Percentiles rank a stretch among this genome's conserved stretches.
phyloP scores from a whole-genome alignment of 768 basidiomycete genomes.

The Amanita inopinata region DNA sequence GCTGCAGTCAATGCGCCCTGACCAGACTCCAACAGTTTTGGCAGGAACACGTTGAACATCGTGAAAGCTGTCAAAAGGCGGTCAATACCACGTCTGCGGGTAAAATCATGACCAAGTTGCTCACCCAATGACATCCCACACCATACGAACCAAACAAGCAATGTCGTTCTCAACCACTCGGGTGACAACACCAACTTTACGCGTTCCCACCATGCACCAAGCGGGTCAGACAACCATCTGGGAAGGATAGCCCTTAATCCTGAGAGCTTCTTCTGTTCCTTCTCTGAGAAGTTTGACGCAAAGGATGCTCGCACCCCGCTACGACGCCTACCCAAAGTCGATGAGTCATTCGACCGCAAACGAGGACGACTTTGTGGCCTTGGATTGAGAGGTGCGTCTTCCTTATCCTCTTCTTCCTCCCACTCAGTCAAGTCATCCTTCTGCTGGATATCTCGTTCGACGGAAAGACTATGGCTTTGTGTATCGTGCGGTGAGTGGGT shows the following conservation, averaged over 20 bases:
- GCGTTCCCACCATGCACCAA: slow-evolving; percentile 62
- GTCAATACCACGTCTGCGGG: neutral
- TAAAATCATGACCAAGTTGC: slow-evolving; percentile 19
- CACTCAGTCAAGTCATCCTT: neutral
- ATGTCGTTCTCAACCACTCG: slow-evolving; percentile 67
- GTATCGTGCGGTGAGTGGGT: neutral
- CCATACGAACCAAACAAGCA: slow-evolving; percentile 78
- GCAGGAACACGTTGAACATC: slow-evolving; percentile 90
- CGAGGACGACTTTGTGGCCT: neutral
- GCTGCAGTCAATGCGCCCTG: slow-evolving; percentile 16
- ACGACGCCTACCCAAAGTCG: neutral
- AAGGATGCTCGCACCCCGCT: neutral
- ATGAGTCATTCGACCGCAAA: neutral
- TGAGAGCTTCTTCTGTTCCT: neutral
- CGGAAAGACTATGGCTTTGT: neutral
- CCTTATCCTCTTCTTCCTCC: slow-evolving; percentile 1
- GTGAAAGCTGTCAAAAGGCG: slow-evolving; percentile 53
- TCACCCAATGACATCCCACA: slow-evolving; percentile 65
- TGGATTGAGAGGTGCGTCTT: slow-evolving; percentile 6
- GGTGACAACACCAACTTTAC: slow-evolving; percentile 62
- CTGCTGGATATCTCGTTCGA: neutral
- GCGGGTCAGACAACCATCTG: slow-evolving; percentile 42
- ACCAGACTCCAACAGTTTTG: slow-evolving; percentile 71
- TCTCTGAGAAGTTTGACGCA: neutral
- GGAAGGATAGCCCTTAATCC: slow-evolving; percentile 1